Percentiles rank a stretch among this genome's conserved stretches.
Conservation (phyloP, 148 eudicot species). For the Mesembryanthemum crystallinum region DNA sequence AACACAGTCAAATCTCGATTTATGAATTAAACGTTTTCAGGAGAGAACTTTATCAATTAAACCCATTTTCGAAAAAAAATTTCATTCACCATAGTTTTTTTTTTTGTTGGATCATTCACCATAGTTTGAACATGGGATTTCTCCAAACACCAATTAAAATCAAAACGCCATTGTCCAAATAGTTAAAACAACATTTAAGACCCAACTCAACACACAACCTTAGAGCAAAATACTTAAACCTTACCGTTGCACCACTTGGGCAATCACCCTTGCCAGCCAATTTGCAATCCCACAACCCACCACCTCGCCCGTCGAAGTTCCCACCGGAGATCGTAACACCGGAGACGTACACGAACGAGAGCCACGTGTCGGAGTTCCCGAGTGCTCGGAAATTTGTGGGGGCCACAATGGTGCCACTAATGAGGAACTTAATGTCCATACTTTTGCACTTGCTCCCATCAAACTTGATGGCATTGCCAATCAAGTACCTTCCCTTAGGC, state of each 20-base stretch:
- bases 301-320: conserved; percentile 43
- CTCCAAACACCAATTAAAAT: no score
- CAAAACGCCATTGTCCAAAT: no score
- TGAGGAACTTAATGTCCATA: conserved; percentile 27
- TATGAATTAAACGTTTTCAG: no score
- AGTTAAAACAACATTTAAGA: no score
- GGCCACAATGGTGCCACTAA: conserved; percentile 48
- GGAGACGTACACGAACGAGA: conserved; percentile 25
- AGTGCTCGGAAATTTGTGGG: conserved; percentile 42
- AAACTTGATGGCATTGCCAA: conserved; percentile 20
- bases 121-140: no score
- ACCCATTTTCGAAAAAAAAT: no score
- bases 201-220: no score
- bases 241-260: conserved; percentile 42
- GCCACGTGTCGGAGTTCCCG: conserved; percentile 19
- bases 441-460: conserved; percentile 38
- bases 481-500: conserved; percentile 26
- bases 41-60: no score
- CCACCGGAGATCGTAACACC: conserved; percentile 49
- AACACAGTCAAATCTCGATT: no score
- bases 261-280: conserved; percentile 28
- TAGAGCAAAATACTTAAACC: neutral
- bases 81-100: no score
- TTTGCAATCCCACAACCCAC: conserved; percentile 45
- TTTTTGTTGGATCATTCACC: no score